phyloP scores from a whole-genome alignment of 805 yeast genomes.

The Scheffersomyces stipitis region DNA sequence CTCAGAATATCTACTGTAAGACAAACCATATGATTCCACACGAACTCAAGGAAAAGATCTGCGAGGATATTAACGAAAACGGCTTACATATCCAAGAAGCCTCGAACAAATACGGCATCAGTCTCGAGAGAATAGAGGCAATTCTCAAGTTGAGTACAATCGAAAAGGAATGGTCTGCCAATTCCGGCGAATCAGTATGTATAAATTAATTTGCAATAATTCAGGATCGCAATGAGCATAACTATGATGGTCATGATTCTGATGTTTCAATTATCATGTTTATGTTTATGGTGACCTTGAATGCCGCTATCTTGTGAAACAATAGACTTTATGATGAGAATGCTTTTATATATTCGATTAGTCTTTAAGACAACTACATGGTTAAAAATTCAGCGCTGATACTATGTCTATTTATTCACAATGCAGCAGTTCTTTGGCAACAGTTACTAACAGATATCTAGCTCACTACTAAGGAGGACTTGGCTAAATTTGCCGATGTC shows the following conservation, averaged over 20 bases:
- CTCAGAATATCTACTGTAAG: constrained; percentile 65
- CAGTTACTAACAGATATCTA: no score
- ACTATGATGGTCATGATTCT: no score
- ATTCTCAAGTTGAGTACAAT: constrained; percentile 64
- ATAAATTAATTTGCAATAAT: no score
- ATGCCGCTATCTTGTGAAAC: no score
- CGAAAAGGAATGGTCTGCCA: constrained; percentile 53
- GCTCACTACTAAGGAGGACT: constrained; percentile 44
- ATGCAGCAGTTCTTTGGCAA: no score
- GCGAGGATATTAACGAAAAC: constrained; percentile 52
- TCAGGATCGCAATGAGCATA: no score
- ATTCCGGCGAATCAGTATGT: not conserved
- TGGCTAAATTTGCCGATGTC: constrained; percentile 56
- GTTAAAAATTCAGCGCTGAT: constrained; percentile 44
- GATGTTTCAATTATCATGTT: no score
- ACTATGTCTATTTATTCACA: no score
- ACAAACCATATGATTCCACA: constrained; percentile 64
- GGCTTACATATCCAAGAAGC: constrained; percentile 66
- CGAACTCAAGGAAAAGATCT: constrained; percentile 59
- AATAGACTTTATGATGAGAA: constrained; percentile 61
- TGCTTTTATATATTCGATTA: constrained; percentile 53
- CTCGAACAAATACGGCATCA: constrained; percentile 75
- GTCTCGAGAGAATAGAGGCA: constrained; percentile 89
- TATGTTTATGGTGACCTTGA: no score
- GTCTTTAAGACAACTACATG: constrained; percentile 73